Percentiles rank a stretch among this genome's conserved stretches.
These are phyloP conservation scores for Cymbopogon flexuosus DNA, from an alignment of 202 grass and related monocot species.

Conservation along the genomic window DNA sequence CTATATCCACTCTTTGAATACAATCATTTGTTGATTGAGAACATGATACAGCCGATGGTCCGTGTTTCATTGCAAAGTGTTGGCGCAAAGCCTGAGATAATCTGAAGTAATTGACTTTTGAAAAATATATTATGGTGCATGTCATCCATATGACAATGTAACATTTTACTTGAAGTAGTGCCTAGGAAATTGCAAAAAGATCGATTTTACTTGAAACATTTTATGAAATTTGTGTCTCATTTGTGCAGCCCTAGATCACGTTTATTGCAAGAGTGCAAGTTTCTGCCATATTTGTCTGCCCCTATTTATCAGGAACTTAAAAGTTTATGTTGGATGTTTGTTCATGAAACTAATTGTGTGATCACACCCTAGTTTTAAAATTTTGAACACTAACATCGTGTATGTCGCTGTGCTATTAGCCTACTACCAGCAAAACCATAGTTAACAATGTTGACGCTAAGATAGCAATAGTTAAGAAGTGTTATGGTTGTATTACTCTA, in stretches of 20 bases:
- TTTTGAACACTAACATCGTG: background rate
- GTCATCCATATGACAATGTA: conserved; percentile 7
- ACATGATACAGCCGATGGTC: background rate
- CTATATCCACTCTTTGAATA: background rate
- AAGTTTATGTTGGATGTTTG: conserved; percentile 3
- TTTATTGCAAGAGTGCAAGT: conserved; percentile 8
- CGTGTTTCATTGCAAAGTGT: conserved; percentile 13
- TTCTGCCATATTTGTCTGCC: conserved; percentile 3
- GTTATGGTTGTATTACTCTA: background rate
- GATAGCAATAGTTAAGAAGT: background rate
- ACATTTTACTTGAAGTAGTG: conserved; percentile 6
- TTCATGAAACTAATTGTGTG: conserved; percentile 6
- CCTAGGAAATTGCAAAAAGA: background rate
- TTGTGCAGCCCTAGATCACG: background rate
- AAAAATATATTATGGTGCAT: conserved; percentile 16
- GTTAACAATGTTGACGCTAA: conserved; percentile 24
- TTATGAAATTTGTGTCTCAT: background rate
- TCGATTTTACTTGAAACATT: conserved; percentile 9
- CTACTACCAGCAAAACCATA: conserved; percentile 5
- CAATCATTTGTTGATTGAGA: background rate
- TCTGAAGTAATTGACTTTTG: background rate
- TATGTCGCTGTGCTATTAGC: background rate
- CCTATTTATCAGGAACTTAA: conserved; percentile 23
- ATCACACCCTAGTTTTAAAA: background rate
- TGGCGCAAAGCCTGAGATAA: conserved; percentile 4